Base-by-base conservation (phyloP, 805 yeast species). In the Saccharomycopsis guyanensis region DNA sequence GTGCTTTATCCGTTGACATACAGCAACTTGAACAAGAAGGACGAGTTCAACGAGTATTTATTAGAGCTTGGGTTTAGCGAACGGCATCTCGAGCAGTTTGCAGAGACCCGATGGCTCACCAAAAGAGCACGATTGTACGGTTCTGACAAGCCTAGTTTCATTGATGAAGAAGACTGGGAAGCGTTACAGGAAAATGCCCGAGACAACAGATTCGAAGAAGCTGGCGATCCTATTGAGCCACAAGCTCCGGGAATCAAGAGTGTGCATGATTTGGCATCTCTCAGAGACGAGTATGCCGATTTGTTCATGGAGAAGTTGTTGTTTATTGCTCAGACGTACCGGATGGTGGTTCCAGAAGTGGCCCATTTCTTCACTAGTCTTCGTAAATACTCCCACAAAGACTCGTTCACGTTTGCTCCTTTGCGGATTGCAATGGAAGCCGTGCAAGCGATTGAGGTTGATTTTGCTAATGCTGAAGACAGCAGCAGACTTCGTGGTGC, bases 301-400 rank as follows among this genome's bases (percentile, higher is more conserved):
- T 57, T 53, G 7, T 57, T 74, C 31, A 57, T 71, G 32, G 71
- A 69, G 34, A 65, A 66, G 33, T 64, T 73, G 58, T 63, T 75
- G 16, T 57, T 63, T 20, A 59, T 74, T 5, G 61, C 70, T 1
- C 76, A 75, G 29, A 43, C 63, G 3, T 71, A 64, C 48, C 77
- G 79, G 3, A 64, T 59, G 36, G 49, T 65, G 3, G 59, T 65
- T 0, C 56, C 57, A 16, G 57, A 59, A 2, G 62, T 75, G 36
- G 62, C 76, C 0, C 69, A 68, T 23, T 64, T 73, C 57, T 57
- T 10, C 59, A 60, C 31, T 59, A 60, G 3, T 67, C 68, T 50
- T 10, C 3, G 22, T n/a, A 18, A 18, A 4, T 15, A 31, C 7
- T 3, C 4, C 10, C 31, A 42, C 25, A 39, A 16, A 13, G 4